Evolutionary conservation across 1,284 basidiomycete genomes (phyloP).

Genomic region (Apiotrichum montevideense): DNA sequence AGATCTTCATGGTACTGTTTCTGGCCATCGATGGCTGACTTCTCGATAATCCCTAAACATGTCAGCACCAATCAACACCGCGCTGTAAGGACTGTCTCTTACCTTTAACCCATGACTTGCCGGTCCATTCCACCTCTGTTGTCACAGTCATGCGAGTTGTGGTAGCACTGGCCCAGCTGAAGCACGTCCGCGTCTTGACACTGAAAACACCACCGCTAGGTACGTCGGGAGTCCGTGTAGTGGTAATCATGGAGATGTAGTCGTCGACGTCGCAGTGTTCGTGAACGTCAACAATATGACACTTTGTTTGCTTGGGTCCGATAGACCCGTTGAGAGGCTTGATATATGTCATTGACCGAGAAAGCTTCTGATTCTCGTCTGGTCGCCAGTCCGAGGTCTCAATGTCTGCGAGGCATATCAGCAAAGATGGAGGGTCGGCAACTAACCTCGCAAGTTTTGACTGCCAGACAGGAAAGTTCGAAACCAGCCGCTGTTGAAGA

Average conservation of each 20-base stretch:
- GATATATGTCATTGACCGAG: constrained; percentile 88
- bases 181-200: constrained; percentile 88
- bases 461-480: constrained; percentile 84
- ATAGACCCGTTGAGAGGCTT: constrained; percentile 83
- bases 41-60: constrained; percentile 77
- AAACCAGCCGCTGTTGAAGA: constrained; percentile 93
- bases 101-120: constrained; percentile 94
- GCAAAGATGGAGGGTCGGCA: neutral
- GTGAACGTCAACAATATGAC: constrained; percentile 82
- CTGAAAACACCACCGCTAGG: constrained; percentile 86
- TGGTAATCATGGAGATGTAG: constrained; percentile 76
- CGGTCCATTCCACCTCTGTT: constrained; percentile 91
- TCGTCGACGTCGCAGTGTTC: constrained; percentile 77
- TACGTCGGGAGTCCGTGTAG: constrained; percentile 89
- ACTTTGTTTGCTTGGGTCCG: constrained; percentile 92
- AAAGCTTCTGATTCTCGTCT: constrained; percentile 61
- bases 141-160: constrained; percentile 77
- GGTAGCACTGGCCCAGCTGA: constrained; percentile 83
- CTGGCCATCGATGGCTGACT: constrained; percentile 88
- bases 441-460: constrained; percentile 81
- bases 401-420: constrained; percentile 74
- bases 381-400: constrained; percentile 90
- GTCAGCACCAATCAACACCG: too few relatives aligned
- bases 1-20: constrained; percentile 80
- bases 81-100: constrained; percentile 20